Evolutionary conservation across 305 asterid genomes (phyloP).

Genomic region (Petunia hybrid): DNA sequence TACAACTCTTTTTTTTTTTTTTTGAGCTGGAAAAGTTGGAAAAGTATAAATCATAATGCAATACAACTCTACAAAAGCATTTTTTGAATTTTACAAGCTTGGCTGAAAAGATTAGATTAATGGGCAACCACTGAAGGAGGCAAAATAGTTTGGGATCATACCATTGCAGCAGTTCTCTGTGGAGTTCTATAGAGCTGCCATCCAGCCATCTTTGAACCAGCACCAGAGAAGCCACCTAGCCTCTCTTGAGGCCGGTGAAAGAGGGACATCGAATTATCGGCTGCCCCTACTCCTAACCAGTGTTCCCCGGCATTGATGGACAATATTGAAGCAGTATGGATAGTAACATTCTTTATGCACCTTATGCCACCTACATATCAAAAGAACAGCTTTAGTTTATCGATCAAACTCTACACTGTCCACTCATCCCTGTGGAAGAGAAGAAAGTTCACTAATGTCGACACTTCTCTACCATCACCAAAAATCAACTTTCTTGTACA

Average conservation of each 20-base stretch:
- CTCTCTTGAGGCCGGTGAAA: constrained; percentile 97
- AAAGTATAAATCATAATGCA: no score
- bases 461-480: constrained; percentile 19
- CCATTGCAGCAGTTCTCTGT: constrained; percentile 84
- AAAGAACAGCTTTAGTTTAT: constrained; percentile 1
- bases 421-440: constrained; percentile 17
- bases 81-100: no score
- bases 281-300: constrained; percentile 96
- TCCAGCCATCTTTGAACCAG: constrained; percentile 85
- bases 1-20: background rate
- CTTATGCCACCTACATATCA: constrained; percentile 66
- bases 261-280: constrained; percentile 98
- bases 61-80: no score
- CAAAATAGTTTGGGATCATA: constrained; percentile 29
- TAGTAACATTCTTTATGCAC: constrained; percentile 82
- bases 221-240: constrained; percentile 70
- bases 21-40: no score
- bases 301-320: constrained; percentile 90
- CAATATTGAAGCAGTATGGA: constrained; percentile 74
- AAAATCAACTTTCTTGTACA: background rate
- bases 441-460: constrained; percentile 17
- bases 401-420: constrained; percentile 1
- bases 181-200: constrained; percentile 99
- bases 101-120: background rate
- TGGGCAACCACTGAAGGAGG: background rate